Conservation (phyloP, 2,329 filamentous ascomycete species). For the Ascochyta pisi region DNA sequence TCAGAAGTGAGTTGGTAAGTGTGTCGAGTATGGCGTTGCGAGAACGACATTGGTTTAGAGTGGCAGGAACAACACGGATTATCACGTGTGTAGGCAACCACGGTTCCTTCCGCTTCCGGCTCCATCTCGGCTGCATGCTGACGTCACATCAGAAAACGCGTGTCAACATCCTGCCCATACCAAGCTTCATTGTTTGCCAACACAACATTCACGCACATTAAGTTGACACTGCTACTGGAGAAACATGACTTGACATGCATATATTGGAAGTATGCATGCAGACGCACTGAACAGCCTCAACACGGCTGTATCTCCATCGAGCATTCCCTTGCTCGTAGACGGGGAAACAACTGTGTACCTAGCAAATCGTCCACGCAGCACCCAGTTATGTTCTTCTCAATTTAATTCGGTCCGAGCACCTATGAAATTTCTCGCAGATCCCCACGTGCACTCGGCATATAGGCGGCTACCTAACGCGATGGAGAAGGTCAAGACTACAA, state of each 20-base stretch:
- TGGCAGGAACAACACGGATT: not conserved
- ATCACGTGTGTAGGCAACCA: conserved; percentile 1
- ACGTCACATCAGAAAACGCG: not conserved
- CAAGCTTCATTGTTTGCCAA: conserved; percentile 2
- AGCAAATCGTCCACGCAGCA: not conserved
- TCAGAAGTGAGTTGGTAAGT: too few relatives aligned
- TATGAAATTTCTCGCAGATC: conserved; percentile 4
- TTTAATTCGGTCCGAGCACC: conserved; percentile 4
- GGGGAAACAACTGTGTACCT: not conserved
- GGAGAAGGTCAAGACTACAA: conserved; percentile 30
- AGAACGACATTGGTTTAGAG: too few relatives aligned
- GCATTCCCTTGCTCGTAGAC: not conserved
- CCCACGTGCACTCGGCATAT: conserved; percentile 18
- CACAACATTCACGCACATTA: not conserved
- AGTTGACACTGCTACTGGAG: not conserved
- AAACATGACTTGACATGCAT: not conserved
- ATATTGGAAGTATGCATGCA: not conserved
- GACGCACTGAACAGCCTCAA: not conserved
- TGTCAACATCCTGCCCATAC: conserved; percentile 8
- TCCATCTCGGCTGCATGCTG: not conserved
- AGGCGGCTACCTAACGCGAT: conserved; percentile 26
- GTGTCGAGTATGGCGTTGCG: too few relatives aligned
- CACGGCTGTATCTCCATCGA: not conserved
- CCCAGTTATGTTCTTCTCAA: not conserved
- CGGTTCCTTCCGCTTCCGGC: conserved; percentile 13